These are phyloP conservation scores for Grifola frondosa DNA, from an alignment of 1,284 basidiomycete genomes.

Conservation along the genomic window DNA sequence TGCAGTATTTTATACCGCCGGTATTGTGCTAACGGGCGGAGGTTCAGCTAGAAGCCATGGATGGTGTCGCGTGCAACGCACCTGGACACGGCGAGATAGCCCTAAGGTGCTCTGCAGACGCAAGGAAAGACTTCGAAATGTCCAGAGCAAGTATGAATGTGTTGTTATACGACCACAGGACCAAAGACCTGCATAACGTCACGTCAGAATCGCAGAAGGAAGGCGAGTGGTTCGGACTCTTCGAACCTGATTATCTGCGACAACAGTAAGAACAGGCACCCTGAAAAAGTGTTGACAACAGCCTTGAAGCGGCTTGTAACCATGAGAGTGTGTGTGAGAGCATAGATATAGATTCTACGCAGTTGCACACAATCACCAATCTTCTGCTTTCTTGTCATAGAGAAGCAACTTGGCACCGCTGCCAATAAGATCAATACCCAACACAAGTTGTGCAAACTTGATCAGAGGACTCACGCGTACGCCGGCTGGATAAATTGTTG, in stretches of 20 bases:
- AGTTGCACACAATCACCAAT: no score
- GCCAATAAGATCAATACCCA: slow-evolving; percentile 28
- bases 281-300: slow-evolving; percentile 40
- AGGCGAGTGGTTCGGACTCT: not conserved
- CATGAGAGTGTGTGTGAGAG: slow-evolving; percentile 14
- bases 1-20: no score
- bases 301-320: slow-evolving; percentile 9
- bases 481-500: slow-evolving; percentile 58
- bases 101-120: slow-evolving; percentile 60
- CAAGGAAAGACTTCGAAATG: slow-evolving; percentile 56
- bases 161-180: slow-evolving; percentile 59
- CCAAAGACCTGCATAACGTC: slow-evolving; percentile 45
- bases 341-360: not conserved
- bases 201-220: slow-evolving; percentile 5
- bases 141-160: slow-evolving; percentile 59
- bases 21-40: no score
- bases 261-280: slow-evolving; percentile 78
- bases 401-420: slow-evolving; percentile 50
- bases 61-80: no score
- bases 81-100: slow-evolving; percentile 63
- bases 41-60: no score
- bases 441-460: slow-evolving; percentile 9
- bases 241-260: slow-evolving; percentile 63
- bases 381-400: slow-evolving; percentile 58
- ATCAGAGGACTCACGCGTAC: slow-evolving; percentile 40